Evolutionary conservation across 2,329 filamentous ascomycete genomes (phyloP), one percentile per base, ranked within the genome.

Genomic region (Aspergillus sp.): DNA sequence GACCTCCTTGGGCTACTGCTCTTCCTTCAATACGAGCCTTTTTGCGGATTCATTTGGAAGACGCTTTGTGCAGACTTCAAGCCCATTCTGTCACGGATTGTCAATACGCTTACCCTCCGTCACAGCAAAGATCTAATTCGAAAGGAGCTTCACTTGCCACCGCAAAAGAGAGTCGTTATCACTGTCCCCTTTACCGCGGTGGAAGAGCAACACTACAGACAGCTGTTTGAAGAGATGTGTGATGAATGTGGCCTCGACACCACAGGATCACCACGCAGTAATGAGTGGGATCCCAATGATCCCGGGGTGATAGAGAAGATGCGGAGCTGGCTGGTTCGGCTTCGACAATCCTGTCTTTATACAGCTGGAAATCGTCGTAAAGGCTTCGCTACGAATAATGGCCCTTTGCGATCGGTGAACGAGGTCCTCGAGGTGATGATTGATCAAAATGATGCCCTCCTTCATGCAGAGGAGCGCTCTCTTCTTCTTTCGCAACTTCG

Each of bases 341-440:
- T 98, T 25, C 86, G 94, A 38, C 91, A 96, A 72, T 92, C 89
- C 1, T 93, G 92, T 60, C 82, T 98, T 17, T 93, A 97, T 76
- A 92, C 94, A 0, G 90, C 90, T 19, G 83, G 83, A 9, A 85
- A 85, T 34, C 90, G 89, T 66, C 83, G 89, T 15, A 85, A 84
- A 64, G 84, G 85, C 0, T 77, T 91, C 1, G 89, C 89, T 2
- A 83, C 85, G 49, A 86, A 83, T 53, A 83, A 82, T 57, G 88
- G 86, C 0, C 89, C 91, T 0, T 82, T 97, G 66, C 85, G 91
- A 13, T 96, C 93, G 0, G 89, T 97, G 1, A 86, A 89, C 19
- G 91, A 98, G 75, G 94, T 98, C 1, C 81, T 99, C 11, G 89
- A 92, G 66, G 88, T 89, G 4, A 97, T 99, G 94, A 89, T 97